Base-by-base conservation (phyloP, 139 green algal species). In the Nannochloris sp. region DNA sequence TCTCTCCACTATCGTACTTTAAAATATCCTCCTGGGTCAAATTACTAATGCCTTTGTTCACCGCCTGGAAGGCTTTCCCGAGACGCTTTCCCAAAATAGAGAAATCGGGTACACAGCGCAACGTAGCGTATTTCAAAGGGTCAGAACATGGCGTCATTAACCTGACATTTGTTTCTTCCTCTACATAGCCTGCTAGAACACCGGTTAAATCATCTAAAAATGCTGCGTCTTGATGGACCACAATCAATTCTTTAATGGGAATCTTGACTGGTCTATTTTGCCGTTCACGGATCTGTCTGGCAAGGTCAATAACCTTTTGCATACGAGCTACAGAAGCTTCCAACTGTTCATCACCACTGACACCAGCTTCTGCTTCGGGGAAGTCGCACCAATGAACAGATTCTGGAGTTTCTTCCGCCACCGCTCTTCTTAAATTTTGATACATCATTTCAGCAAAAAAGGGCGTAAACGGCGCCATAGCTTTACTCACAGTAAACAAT, bases 381-480 rank as follows among this genome's bases (percentile, higher is more conserved):
- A 97, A 88, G 66, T 85, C 74, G 53, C 82, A 92, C 54, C 83
- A 97, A 79, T 98, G 92, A 35, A 98, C 81, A 8, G 66, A 84
- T 62, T 74, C 70, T 2, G 85, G 86, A 24, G 67, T 45, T 23
- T 51, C 65, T 27, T 55, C 27, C 9, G 83, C 79, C 59, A 92
- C 64, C 2, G 60, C 74, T 3, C 72, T 54, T 34, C 77, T 67
- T 58, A 99, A 85, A 74, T 99, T 99, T 64, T 90, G 85, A 83
- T 97, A 99, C 87, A 99, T 95, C n/a, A 72, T 55, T 80, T 99
- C 94, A n/a, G 79, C 90, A 55, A 99, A 90, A 85, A 98, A 99
- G 38, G 94, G 94, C 2, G 94, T 99, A 81, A 98, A 98, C 60
- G 94, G 94, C 6, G 92, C 78, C 94, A 99, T 98, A 33, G 90